Evolutionary conservation across 352 stramenopile species (phyloP).

Genomic region (Plasmopara viticola): DNA sequence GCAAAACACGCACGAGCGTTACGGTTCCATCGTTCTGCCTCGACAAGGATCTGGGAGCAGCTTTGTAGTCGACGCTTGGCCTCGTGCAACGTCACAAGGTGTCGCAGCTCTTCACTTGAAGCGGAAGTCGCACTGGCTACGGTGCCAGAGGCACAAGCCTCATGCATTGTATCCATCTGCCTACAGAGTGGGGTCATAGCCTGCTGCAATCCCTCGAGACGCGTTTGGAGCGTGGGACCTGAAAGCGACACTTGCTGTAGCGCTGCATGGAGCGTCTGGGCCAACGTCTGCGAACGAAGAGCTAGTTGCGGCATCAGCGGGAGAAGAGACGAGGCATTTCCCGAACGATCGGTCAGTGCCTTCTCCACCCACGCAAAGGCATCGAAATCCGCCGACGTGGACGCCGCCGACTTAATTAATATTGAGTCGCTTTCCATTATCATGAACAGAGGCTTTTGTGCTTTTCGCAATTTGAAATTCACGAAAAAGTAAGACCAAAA

Average conservation of each 20-base stretch:
- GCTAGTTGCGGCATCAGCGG: conserved; percentile 50
- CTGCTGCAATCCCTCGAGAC: conserved; percentile 42
- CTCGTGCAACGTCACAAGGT: conserved; percentile 63
- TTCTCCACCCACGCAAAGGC: conserved; percentile 69
- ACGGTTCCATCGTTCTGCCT: conserved; percentile 58
- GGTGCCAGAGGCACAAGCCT: conserved; percentile 17
- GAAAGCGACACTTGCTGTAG: conserved; percentile 55
- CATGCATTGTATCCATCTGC: conserved; percentile 38
- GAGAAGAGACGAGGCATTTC: conserved; percentile 25
- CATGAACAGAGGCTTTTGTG: too few relatives aligned
- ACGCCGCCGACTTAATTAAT: conserved; percentile 41
- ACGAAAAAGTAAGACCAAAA: too few relatives aligned
- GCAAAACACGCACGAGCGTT: conserved; percentile 52
- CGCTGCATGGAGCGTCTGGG: conserved; percentile 43
- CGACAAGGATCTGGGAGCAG: conserved; percentile 62
- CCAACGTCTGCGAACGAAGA: conserved; percentile 55
- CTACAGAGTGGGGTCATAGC: conserved; percentile 32
- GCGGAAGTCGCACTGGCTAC: conserved; percentile 1
- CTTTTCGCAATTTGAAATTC: too few relatives aligned
- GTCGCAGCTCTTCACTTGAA: conserved; percentile 28
- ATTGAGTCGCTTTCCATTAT: conserved; percentile 15
- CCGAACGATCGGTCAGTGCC: conserved; percentile 33
- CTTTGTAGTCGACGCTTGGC: conserved; percentile 55
- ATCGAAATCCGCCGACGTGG: conserved; percentile 46
- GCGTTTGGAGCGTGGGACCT: conserved; percentile 43